phyloP scores from a whole-genome alignment of 2,329 filamentous ascomycete species.

The Chaetomium sp. region DNA sequence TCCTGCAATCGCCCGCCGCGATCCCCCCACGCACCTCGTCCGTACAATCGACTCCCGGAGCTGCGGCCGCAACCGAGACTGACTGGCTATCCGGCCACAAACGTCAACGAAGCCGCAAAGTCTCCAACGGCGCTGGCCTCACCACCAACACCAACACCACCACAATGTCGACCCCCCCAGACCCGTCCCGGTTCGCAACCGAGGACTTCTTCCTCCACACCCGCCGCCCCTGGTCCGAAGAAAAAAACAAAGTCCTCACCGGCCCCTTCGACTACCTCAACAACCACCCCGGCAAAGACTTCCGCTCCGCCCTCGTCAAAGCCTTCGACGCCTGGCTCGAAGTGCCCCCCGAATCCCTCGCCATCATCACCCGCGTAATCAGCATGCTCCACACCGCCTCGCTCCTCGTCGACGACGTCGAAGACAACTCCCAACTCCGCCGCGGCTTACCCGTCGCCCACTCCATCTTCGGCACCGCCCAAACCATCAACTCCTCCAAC shows the following conservation, averaged over 20 bases:
- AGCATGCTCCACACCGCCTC: constrained; percentile 84
- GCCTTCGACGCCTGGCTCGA: constrained; percentile 77
- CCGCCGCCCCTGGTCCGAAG: constrained; percentile 55
- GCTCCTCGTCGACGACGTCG: constrained; percentile 79
- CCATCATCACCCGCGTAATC: constrained; percentile 70
- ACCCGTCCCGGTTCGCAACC: constrained; percentile 47
- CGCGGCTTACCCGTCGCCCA: constrained; percentile 78
- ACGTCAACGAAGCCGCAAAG: constrained; percentile 27
- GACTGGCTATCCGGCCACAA: constrained; percentile 45
- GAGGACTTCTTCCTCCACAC: constrained; percentile 49
- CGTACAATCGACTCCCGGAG: constrained; percentile 35
- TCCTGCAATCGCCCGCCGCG: constrained; percentile 51
- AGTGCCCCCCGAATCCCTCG: constrained; percentile 62
- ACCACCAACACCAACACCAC: constrained; percentile 29
- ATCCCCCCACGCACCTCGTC: constrained; percentile 72
- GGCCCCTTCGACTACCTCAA: constrained; percentile 78
- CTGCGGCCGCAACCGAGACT: constrained; percentile 49
- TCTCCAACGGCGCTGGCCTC: constrained; percentile 15
- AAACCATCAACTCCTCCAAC: constrained; percentile 87
- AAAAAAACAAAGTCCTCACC: constrained; percentile 71
- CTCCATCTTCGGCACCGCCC: constrained; percentile 75
- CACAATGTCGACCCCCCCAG: constrained; percentile 35
- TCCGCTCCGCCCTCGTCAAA: constrained; percentile 70
- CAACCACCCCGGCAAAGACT: constrained; percentile 75
- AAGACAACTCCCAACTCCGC: constrained; percentile 67